Evolutionary conservation across 2,329 filamentous ascomycete genomes (phyloP), one percentile per base, ranked within the genome.

Genomic region (Aspergillus hiratsukae): DNA sequence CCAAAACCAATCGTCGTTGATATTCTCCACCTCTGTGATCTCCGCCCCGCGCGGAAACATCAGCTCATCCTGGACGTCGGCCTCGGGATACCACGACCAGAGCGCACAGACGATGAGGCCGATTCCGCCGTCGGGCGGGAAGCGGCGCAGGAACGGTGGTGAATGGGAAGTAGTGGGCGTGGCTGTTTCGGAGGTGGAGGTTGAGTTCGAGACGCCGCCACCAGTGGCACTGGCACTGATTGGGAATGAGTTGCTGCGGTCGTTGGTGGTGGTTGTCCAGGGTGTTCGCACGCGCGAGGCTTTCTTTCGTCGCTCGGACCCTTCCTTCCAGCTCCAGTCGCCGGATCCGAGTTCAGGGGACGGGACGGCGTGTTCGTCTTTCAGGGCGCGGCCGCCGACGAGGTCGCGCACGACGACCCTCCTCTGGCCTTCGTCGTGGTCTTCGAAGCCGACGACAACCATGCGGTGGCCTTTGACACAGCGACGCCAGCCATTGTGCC

Each of bases 1-100:
- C 76, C 87, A 88, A 67, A 83, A 91, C 92, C 92, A 97, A 71
- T 96, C 91, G 19, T 87, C 89, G 70, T 96, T 96, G 49, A 95
- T 85, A 71, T 94, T 89, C 70, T 93, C 88, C 40, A 88, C 85
- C 76, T 97, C 93, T 6, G 82, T 81, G 14, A 97, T 83, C 72
- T 94, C 89, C 0, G 92, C 91, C 9, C 89, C 87, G 51, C 86
- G 86, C 0, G 93, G 93, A 64, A 97, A 97, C 60, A 87, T 73
- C 43, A 97, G 75, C 75, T 97, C 93, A 69, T 96, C 89, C 14
- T 66, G 60, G 10, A 72, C 69, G 1, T 67, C 69, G 6, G 73
- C 70, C 2, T 82, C 81, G 0, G 91, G 90, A 67, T 88, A 92
- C 81, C 90, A 96, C 3, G 85, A 81, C 89, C 90, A 97, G 17